Evolutionary conservation across 192 early-diverging fungal species (phyloP).

Genomic region (Mortierella antarctica): DNA sequence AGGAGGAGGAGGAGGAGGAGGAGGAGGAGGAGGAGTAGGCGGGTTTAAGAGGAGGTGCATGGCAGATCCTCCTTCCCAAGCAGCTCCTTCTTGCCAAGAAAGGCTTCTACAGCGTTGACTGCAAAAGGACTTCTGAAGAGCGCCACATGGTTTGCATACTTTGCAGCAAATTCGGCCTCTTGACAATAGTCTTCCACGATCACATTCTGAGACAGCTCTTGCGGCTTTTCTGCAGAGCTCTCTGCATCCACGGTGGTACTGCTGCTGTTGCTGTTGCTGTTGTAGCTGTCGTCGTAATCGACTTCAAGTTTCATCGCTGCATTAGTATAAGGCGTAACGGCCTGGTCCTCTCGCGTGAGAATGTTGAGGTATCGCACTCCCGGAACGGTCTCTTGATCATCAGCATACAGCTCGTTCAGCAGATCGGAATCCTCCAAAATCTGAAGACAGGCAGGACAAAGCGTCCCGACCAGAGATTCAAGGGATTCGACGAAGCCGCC

Average conservation of each 20-base stretch:
- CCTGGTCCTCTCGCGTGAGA: constrained; percentile 4
- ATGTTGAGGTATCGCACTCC: constrained; percentile 21
- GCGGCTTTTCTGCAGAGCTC: background rate
- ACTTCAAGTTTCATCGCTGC: background rate
- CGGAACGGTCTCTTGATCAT: background rate
- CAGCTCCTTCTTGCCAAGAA: background rate
- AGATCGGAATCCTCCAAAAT: constrained; percentile 22
- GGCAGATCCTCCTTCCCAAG: too few species aligned
- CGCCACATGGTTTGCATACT: constrained; percentile 12
- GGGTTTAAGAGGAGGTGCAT: too few species aligned
- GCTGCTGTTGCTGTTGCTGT: too few species aligned
- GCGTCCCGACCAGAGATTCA: background rate
- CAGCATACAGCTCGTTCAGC: constrained; percentile 1
- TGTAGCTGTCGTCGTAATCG: background rate
- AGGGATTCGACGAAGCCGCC: background rate
- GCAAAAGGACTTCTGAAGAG: constrained; percentile 23
- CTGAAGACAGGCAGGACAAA: constrained; percentile 19
- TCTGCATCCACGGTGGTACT: background rate
- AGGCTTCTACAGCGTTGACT: constrained; percentile 9
- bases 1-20: too few species aligned
- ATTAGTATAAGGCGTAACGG: constrained; percentile 24
- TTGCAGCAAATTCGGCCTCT: background rate
- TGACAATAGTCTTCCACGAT: constrained; percentile 24
- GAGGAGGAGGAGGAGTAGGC: too few species aligned
- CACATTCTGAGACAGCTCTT: constrained; percentile 7